Evolutionary conservation across 305 asterid genomes (phyloP), one percentile per base, ranked within the genome.

Genomic region (Stenogyne calaminthoides): DNA sequence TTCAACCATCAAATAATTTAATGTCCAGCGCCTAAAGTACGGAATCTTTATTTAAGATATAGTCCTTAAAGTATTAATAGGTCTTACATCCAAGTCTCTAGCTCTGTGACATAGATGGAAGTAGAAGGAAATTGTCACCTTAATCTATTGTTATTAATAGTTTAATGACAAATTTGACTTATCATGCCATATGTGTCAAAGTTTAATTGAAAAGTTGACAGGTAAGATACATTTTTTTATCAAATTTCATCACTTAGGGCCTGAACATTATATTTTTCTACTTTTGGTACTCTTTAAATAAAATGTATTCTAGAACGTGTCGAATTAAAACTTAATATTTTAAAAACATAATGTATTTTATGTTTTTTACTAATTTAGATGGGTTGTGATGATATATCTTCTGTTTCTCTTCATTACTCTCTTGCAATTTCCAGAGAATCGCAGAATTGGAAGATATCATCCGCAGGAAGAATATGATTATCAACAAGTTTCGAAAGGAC

Each of bases 381-480:
- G 20, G 36, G 51, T 52, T 40, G 59, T 32, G 14, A 57, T 72
- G 56, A 9, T 14, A 34, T 59, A 39, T 59, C 39, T 25, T 9
- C n/a, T 27, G 40, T 49, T 68, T 69, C 25, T 19, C 3, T 51
- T 25, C 29, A 66, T 54, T 67, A 56, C 5, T 74, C 46, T 58
- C 7, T 65, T 71, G 29, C 32, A 32, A 52, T 11, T 77, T 64
- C 6, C 89, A 93, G 98, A 91, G 98, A 84, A 76, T 84, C 62
- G 70, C 84, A 22, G 96, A 91, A 74, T 78, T 93, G 71, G 97
- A 91, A 78, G 97, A 88, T 55, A 67, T 93, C 72, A 89, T 89
- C 69, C 91, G 94, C 22, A 79, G 96, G 70, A 93, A 93, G 91
- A 93, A 91, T 75, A 78, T 77, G 96, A 88, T 87, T 46, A 91